Base-by-base conservation (phyloP, 2,329 filamentous ascomycete genomes). In the Cyclaneusma minus region DNA sequence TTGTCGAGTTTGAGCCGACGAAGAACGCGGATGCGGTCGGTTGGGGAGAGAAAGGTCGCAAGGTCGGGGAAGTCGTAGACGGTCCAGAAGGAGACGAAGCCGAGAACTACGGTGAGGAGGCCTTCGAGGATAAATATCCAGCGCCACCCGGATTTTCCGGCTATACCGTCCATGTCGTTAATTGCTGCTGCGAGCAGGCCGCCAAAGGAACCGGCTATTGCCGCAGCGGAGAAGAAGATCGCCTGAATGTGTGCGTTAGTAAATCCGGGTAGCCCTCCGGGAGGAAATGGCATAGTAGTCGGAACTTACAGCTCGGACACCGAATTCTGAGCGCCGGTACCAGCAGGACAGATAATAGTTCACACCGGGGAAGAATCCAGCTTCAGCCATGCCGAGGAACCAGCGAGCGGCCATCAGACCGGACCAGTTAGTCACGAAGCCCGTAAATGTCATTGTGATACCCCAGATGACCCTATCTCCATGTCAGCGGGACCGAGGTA, bases 311-410 rank as follows among this genome's bases (percentile, higher is more conserved):
- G 77, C 71, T 18, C 82, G 68, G n/a, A 83, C 62, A 25, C 80
- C 82, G 29, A 89, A 78, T 42, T 91, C 83, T 10, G 62, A 67
- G 18, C 81, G 63, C 44, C 69, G 76, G 42, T 89, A 92, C 82
- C 82, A 91, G 45, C 78, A 85, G 0, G 72, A 79, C 0, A 89
- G 62, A 44, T 84, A 84, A 48, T 83, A 87, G 38, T 78, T 79
- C 10, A 84, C 68, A 2, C 75, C 76, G 0, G 78, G 78, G 42
- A 81, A 83, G 0, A 87, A 58, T 5, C 79, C 80, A 6, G 80
- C 70, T 47, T 89, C 81, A 10, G 66, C 65, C 13, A 85, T 54
- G 13, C 80, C 80, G 1, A 87, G 58, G 41, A 82, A 82, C 64
- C 64, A 73, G 19, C 69, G 62, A 6, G 70, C 68, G 3, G 73